These are phyloP conservation scores for Asterochloris erici DNA, from an alignment of 139 green algal species.

Conservation along the genomic window DNA sequence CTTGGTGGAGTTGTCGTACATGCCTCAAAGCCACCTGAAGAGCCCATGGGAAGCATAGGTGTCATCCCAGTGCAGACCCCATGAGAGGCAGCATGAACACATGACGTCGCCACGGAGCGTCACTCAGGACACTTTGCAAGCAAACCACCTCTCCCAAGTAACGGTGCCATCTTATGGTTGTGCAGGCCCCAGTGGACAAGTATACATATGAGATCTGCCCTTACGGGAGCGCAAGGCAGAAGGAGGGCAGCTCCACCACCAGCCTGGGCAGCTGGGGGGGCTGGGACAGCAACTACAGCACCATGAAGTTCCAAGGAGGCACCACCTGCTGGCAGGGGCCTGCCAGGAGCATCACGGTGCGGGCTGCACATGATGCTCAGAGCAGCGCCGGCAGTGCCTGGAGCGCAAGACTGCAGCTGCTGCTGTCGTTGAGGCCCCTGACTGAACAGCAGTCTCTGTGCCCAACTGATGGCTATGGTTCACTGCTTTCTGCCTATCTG, in stretches of 20 bases:
- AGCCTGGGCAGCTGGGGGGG: conserved; percentile 62
- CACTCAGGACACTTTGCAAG: not conserved
- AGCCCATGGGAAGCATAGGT: not conserved
- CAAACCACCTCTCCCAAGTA: not conserved
- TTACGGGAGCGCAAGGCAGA: conserved; percentile 65
- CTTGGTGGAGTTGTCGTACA: no score
- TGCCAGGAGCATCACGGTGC: conserved; percentile 51
- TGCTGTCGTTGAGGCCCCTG: not conserved
- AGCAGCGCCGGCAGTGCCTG: not conserved
- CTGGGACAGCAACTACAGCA: conserved; percentile 40
- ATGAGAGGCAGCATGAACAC: not conserved
- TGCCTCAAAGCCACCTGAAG: not conserved
- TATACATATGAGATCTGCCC: conserved; percentile 79
- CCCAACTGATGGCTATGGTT: not conserved
- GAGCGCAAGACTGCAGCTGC: not conserved
- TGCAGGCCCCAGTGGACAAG: conserved; percentile 52
- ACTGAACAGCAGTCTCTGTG: not conserved
- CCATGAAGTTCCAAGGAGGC: conserved; percentile 54
- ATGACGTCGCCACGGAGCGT: not conserved
- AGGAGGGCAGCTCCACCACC: conserved; percentile 44
- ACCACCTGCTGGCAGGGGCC: conserved; percentile 71
- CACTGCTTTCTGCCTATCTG: not conserved
- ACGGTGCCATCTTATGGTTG: not conserved
- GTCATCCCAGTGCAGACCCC: no score
- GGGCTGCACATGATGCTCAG: not conserved